A percentile compares a stretch with the other conserved stretches of the same genome.
phyloP scores from a whole-genome alignment of 345 rosid species.

The Lepidium aucheri region DNA sequence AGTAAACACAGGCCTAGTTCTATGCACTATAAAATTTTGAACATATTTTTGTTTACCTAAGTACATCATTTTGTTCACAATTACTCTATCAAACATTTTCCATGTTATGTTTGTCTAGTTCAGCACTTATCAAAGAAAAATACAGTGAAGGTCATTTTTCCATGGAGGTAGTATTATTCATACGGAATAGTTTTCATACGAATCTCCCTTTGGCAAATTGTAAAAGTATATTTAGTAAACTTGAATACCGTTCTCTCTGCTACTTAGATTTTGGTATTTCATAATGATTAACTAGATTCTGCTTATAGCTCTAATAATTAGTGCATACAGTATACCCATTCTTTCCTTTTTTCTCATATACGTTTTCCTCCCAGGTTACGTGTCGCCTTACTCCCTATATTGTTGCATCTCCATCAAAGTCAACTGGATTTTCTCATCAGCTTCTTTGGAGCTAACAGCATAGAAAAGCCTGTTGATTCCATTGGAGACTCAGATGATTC shows the following conservation, averaged over 20 bases:
- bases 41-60: neutral
- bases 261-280: constrained; percentile 6
- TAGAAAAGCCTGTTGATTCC: constrained; percentile 37
- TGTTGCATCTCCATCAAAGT: constrained; percentile 88
- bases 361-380: constrained; percentile 49
- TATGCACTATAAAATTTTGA: neutral
- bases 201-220: neutral
- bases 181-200: neutral
- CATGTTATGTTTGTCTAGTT: neutral
- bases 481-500: constrained; percentile 35
- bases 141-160: neutral
- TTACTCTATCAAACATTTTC: neutral
- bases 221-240: neutral
- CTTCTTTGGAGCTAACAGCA: constrained; percentile 60
- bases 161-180: neutral
- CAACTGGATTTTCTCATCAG: constrained; percentile 84
- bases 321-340: neutral
- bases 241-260: neutral
- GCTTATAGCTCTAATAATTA: neutral
- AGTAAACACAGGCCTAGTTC: neutral
- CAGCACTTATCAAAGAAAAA: neutral
- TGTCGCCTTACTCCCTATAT: constrained; percentile 68
- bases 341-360: constrained; percentile 7
- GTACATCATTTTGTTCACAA: neutral
- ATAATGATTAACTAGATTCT: neutral